These are phyloP conservation scores for Phytophthora kernoviae DNA, from an alignment of 352 stramenopile genomes.

Conservation along the genomic window DNA sequence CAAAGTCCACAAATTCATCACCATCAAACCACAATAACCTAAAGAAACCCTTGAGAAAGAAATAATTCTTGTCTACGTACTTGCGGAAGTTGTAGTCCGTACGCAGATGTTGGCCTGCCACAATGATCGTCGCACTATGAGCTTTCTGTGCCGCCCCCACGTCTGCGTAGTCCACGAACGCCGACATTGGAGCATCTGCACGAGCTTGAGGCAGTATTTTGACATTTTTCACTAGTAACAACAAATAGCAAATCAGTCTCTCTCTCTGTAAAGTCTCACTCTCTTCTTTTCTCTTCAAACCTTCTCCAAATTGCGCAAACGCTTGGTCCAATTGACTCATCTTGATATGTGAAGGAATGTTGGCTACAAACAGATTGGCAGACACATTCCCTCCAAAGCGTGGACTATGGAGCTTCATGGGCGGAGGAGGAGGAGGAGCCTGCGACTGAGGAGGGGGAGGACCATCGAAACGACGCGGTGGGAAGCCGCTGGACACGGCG, in stretches of 20 bases:
- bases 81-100: constrained; percentile 66
- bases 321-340: constrained; percentile 62
- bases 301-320: constrained; percentile 62
- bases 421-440: constrained; percentile 5
- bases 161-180: constrained; percentile 65
- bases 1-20: neutral
- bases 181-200: constrained; percentile 60
- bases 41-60: too few relatives aligned
- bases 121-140: constrained; percentile 44
- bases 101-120: constrained; percentile 47
- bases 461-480: constrained; percentile 32
- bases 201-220: constrained; percentile 57
- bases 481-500: constrained; percentile 34
- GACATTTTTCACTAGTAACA: constrained; percentile 53
- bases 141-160: constrained; percentile 45
- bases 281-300: constrained; percentile 14
- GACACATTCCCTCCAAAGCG: constrained; percentile 29
- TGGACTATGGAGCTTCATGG: constrained; percentile 22
- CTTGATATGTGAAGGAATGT: constrained; percentile 67
- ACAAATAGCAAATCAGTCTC: neutral
- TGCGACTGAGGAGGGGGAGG: constrained; percentile 5
- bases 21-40: neutral
- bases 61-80: constrained; percentile 15
- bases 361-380: constrained; percentile 64
- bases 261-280: neutral